phyloP scores from a whole-genome alignment of 805 yeast species.

The Metschnikowia aberdeeniae region DNA sequence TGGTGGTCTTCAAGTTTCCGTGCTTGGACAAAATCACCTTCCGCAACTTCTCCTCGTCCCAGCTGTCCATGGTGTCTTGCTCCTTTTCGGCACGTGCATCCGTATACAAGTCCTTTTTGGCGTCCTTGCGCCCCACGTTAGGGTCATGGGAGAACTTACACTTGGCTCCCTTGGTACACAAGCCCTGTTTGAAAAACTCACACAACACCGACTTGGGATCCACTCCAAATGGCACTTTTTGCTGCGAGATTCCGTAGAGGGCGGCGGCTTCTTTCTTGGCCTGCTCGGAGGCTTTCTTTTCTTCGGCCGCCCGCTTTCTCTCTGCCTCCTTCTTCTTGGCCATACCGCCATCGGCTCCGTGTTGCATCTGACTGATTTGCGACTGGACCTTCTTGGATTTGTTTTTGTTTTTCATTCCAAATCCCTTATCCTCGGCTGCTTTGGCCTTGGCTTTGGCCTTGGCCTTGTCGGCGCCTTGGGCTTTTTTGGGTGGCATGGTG shows the following conservation, averaged over 20 bases:
- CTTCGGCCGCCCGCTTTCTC: slow-evolving; percentile 60
- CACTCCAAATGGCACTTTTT: slow-evolving; percentile 92
- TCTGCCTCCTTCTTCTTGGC: slow-evolving; percentile 75
- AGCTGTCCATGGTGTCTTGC: slow-evolving; percentile 85
- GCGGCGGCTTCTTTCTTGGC: slow-evolving; percentile 87
- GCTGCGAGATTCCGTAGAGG: slow-evolving; percentile 65
- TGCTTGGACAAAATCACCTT: slow-evolving; percentile 85
- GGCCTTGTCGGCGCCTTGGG: slow-evolving; percentile 51
- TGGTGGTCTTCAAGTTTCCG: slow-evolving; percentile 90
- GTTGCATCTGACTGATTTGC: slow-evolving; percentile 45
- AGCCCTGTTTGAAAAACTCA: slow-evolving; percentile 77
- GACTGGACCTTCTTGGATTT: slow-evolving; percentile 82
- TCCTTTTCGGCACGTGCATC: slow-evolving; percentile 76
- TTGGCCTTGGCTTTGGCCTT: slow-evolving; percentile 63
- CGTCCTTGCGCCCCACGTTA: slow-evolving; percentile 79
- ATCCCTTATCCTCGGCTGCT: slow-evolving; percentile 80
- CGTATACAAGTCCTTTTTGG: slow-evolving; percentile 86
- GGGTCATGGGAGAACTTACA: slow-evolving; percentile 95
- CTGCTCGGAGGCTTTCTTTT: slow-evolving; percentile 85
- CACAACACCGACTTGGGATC: slow-evolving; percentile 94
- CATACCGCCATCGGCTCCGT: slow-evolving; percentile 45
- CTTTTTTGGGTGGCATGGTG: slow-evolving; percentile 75
- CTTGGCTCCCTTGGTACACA: slow-evolving; percentile 79
- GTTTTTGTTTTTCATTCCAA: slow-evolving; percentile 94
- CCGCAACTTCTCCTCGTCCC: slow-evolving; percentile 96